phyloP scores from a whole-genome alignment of 768 basidiomycete genomes.

The Trametes meyenii region DNA sequence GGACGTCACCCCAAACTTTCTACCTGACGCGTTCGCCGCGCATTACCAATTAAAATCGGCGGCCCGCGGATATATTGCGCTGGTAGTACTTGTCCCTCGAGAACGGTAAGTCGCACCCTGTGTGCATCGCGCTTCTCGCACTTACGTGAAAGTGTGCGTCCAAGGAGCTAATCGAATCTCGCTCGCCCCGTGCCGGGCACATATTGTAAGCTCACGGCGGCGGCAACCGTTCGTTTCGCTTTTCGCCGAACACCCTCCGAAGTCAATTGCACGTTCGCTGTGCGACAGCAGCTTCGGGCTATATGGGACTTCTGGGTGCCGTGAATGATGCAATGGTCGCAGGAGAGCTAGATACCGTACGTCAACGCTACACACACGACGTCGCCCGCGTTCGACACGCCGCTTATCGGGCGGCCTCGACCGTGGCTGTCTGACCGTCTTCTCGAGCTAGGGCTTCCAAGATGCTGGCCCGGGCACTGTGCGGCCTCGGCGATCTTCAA shows the following conservation, averaged over 20 bases:
- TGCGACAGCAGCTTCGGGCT: neutral
- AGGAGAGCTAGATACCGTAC: neutral
- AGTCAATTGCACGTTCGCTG: constrained; percentile 10
- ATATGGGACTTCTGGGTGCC: neutral
- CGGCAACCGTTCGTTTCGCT: constrained; percentile 1
- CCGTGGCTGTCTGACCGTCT: neutral
- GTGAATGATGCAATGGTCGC: neutral
- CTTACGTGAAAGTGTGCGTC: constrained; percentile 5
- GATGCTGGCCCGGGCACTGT: constrained; percentile 1
- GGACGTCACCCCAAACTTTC: constrained; percentile 8
- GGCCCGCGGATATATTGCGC: constrained; percentile 9
- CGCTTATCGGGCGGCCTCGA: constrained; percentile 10
- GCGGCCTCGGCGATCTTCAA: neutral
- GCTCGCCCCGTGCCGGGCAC: constrained; percentile 1
- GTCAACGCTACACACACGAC: neutral
- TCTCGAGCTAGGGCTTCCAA: neutral
- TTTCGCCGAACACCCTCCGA: constrained; percentile 9
- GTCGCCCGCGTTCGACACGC: neutral
- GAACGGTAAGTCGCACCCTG: constrained; percentile 2
- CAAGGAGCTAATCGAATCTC: neutral
- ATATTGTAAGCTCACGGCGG: constrained; percentile 2
- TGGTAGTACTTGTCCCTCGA: neutral
- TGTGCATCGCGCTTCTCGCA: neutral
- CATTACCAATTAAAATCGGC: neutral
- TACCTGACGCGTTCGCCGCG: neutral